Evolutionary conservation across 495 filamentous ascomycete species (phyloP).

Genomic region (Penicillium subrubescens): DNA sequence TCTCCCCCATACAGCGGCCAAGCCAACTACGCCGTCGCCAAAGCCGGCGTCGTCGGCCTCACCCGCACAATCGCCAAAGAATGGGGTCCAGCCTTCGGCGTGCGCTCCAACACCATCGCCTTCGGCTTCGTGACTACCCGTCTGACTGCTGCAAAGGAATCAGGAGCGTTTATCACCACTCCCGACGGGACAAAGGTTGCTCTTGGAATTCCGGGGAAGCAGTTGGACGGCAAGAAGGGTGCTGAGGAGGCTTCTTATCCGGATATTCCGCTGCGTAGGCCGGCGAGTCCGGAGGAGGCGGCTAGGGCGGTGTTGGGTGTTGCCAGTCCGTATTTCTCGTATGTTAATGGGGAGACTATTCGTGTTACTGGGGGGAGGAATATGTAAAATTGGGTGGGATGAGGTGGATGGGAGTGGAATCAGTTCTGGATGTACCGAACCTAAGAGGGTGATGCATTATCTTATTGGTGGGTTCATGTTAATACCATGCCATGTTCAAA

Average conservation of each 20-base stretch:
- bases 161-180: constrained; percentile 72
- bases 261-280: constrained; percentile 76
- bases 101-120: constrained; percentile 80
- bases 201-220: constrained; percentile 70
- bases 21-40: constrained; percentile 81
- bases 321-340: constrained; percentile 75
- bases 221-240: constrained; percentile 44
- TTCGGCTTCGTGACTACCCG: constrained; percentile 80
- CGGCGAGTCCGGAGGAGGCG: constrained; percentile 77
- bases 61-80: constrained; percentile 90
- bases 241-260: constrained; percentile 43
- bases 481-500: background rate
- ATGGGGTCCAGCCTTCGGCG: constrained; percentile 84
- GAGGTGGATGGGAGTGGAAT: background rate
- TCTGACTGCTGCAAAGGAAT: constrained; percentile 78
- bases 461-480: background rate
- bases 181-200: constrained; percentile 77
- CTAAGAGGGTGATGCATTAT: background rate
- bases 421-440: background rate
- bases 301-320: constrained; percentile 78
- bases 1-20: constrained; percentile 55
- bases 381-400: constrained; percentile 49
- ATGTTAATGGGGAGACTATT: constrained; percentile 84
- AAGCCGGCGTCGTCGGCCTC: constrained; percentile 77
- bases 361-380: constrained; percentile 82